Evolutionary conservation across 371 early-diverging fungal species (phyloP).

Genomic region (Gilbertella persicaria): DNA sequence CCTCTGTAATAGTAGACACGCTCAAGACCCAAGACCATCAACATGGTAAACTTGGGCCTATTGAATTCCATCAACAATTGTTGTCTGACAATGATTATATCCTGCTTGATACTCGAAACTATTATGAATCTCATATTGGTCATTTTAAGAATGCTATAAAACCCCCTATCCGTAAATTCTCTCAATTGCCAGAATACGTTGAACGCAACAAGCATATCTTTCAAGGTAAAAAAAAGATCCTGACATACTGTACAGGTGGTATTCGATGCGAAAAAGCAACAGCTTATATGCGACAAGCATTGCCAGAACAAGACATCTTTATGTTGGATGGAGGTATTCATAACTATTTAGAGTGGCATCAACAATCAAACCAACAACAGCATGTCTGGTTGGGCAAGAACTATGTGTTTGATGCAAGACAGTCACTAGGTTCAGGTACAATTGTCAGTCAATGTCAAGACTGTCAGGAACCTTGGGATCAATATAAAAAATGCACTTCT

Average conservation of each 20-base stretch:
- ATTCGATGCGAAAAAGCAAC: constrained; percentile 70
- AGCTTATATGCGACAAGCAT: constrained; percentile 56
- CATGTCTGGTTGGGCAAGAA: constrained; percentile 66
- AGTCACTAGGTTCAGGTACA: constrained; percentile 30
- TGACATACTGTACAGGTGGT: constrained; percentile 76
- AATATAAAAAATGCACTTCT: constrained; percentile 42
- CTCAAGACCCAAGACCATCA: constrained; percentile 22
- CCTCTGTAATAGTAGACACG: constrained; percentile 17
- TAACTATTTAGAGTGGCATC: constrained; percentile 73
- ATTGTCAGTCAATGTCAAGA: constrained; percentile 35
- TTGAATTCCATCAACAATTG: constrained; percentile 46
- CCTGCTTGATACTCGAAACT: constrained; percentile 69
- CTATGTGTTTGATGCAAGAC: constrained; percentile 78
- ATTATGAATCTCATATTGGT: constrained; percentile 72
- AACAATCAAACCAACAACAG: not conserved
- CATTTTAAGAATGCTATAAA: constrained; percentile 60
- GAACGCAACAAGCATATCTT: constrained; percentile 51
- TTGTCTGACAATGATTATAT: constrained; percentile 41
- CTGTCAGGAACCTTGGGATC: constrained; percentile 40
- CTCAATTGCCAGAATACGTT: constrained; percentile 63
- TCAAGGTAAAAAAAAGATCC: constrained; percentile 57
- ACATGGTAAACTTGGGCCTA: constrained; percentile 46
- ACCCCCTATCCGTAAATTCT: constrained; percentile 71
- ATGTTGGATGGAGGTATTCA: constrained; percentile 83
- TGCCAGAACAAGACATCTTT: constrained; percentile 47